Base-by-base conservation (phyloP, 257 asterid genomes). In the Echites panduratus region DNA sequence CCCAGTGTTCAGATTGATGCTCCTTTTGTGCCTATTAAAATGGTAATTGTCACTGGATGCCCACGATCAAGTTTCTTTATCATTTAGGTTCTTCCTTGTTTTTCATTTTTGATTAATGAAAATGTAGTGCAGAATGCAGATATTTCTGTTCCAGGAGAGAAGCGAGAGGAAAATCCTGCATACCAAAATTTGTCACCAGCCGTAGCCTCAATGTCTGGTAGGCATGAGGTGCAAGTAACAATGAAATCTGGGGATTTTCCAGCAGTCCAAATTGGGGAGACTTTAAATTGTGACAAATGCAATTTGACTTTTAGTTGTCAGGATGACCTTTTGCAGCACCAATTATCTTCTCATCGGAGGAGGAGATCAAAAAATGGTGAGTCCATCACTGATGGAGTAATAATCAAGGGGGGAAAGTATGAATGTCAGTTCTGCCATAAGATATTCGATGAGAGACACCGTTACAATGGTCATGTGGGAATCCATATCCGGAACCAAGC, bases 371-470 rank as follows among this genome's bases (percentile, higher is more conserved):
- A 78, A 73, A 77, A 47, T 66, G 84, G 82, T 68, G 62, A 72
- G 59, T 86, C 85, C 75, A 71, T 85, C 56, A 86, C 90, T 80
- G 90, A 87, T 68, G 95, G 87, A 54, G 93, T 88, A 64, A 88
- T 88, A 73, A 85, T 86, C 44, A 88, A 77, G 76, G 94, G 83
- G 19, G 92, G 92, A 49, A 87, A 84, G 69, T 89, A 71, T 58
- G 96, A 84, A 70, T 86, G 96, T 72, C 87, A 87, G 78, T 84
- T 91, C 85, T 87, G 96, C 82, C 88, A 85, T 17, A 89, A 87
- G 87, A 79, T 84, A 67, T 87, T 87, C 70, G 70, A 65, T 22
- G 95, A 86, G 81, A 84, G 85, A 76, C 88, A 77, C 79, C 84
- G 88, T 68, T 89, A 84, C 80, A 87, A 86, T 76, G 96, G 92